These are phyloP conservation scores for Candida sanyaensis DNA, from an alignment of 1,139 yeast species.

Conservation along the genomic window DNA sequence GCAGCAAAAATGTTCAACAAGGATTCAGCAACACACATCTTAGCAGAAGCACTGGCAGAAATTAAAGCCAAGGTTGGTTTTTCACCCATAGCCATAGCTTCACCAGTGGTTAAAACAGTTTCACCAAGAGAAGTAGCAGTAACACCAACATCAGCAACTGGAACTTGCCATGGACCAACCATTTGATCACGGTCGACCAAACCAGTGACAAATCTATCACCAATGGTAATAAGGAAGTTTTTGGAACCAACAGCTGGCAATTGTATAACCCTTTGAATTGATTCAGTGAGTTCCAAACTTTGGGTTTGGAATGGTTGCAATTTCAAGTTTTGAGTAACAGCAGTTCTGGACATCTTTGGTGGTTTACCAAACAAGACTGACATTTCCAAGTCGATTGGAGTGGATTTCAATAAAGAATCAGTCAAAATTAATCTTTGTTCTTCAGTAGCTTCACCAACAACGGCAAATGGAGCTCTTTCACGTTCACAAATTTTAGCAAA, in stretches of 20 bases:
- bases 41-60: conserved; percentile 94
- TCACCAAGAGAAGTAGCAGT: conserved; percentile 90
- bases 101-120: conserved; percentile 74
- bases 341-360: conserved; percentile 89
- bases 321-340: conserved; percentile 61
- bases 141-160: conserved; percentile 99
- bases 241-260: conserved; percentile 96
- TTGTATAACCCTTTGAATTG: conserved; percentile 78
- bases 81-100: conserved; percentile 98
- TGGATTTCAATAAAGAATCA: conserved; percentile 71
- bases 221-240: conserved; percentile 92
- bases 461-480: conserved; percentile 96
- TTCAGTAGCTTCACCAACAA: conserved; percentile 90
- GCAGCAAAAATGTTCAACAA: conserved; percentile 88
- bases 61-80: conserved; percentile 89
- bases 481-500: conserved; percentile 85
- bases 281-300: conserved; percentile 51
- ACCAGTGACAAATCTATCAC: conserved; percentile 96
- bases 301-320: conserved; percentile 48
- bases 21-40: conserved; percentile 95
- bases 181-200: conserved; percentile 96
- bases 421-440: conserved; percentile 82
- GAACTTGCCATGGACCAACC: conserved; percentile 99
- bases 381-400: conserved; percentile 97
- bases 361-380: conserved; percentile 96